Base-by-base conservation (phyloP, 1,139 yeast genomes). In the Wickerhamiella infanticola region DNA sequence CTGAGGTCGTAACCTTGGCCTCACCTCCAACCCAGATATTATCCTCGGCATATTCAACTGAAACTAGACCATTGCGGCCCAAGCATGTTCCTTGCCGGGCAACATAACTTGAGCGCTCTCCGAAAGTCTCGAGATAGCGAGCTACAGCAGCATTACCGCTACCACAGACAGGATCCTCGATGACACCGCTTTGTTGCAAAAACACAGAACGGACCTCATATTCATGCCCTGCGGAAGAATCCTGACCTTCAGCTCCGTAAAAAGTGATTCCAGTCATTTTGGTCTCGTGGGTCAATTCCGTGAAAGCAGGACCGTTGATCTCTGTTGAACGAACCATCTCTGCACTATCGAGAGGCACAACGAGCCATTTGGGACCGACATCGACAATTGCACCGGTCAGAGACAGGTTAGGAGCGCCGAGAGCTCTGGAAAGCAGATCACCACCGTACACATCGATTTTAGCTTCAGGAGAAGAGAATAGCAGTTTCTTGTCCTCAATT, bases 121-220 rank as follows among this genome's bases (percentile, higher is more conserved):
- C 47, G 18, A 3, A 37, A 33, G 40, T 18, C 3, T 37, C 18
- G 3, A 49, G 42, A 37, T 48, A 45, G 13, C 26, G 41, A 1
- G 55, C 55, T 1, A 53, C 51, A 2, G 54, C 51, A 2, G 53
- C 55, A 39, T 53, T 53, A 7, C 55, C 53, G 35, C 54, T 51
- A 13, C 56, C 56, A 33, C 56, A 53, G 3, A 53, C 55, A 4
- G 56, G 56, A 39, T 53, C 56, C 35, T 53, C 56, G 33, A 18
- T 18, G n/a, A 47, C 24, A 23, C 37, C 47, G 3, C 47, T 46
- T 2, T 9, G 40, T 1, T 18, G 25, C 1, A 53, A 49, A 3
- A 50, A 53, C 33, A 53, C 47, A 4, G 55, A 44, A 5, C 56
- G 50, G 37, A 53, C 40, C 39, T 53, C 52, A 11, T 45, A 42